Conservation (phyloP, 1,139 yeast genomes). For the Taphrina betulina region DNA sequence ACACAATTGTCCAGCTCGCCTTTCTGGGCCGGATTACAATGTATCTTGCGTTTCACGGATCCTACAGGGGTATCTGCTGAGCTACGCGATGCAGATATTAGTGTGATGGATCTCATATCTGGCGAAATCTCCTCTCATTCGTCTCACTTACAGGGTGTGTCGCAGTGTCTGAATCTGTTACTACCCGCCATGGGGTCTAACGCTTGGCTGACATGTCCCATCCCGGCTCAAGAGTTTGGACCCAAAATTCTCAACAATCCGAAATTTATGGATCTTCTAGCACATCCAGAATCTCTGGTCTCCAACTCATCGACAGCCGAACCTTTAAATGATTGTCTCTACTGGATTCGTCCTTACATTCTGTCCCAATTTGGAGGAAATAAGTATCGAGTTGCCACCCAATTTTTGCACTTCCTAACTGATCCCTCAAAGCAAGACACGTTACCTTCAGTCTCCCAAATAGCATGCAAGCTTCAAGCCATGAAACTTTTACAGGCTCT, state of each 20-base stretch:
- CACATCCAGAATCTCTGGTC: constrained; percentile 18
- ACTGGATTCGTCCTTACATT: constrained; percentile 19
- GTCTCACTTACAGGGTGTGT: constrained; percentile 31
- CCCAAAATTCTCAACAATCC: constrained; percentile 13
- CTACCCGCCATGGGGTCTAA: constrained; percentile 36
- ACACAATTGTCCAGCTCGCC: constrained; percentile 34
- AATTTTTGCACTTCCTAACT: constrained; percentile 1
- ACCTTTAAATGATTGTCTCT: background rate
- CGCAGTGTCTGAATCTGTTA: constrained; percentile 35
- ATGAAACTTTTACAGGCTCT: constrained; percentile 6
- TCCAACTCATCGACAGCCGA: background rate
- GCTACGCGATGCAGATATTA: constrained; percentile 36
- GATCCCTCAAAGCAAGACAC: background rate
- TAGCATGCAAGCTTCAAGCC: constrained; percentile 8
- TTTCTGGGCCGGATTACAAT: constrained; percentile 38
- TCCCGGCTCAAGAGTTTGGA: constrained; percentile 32
- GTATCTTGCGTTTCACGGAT: constrained; percentile 34
- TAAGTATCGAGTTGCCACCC: constrained; percentile 9
- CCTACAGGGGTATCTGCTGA: constrained; percentile 36
- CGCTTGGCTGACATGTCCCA: constrained; percentile 37
- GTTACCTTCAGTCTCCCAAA: constrained; percentile 10
- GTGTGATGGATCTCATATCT: constrained; percentile 38
- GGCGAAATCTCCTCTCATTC: constrained; percentile 37
- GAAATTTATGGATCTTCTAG: constrained; percentile 13
- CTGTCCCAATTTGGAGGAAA: constrained; percentile 22